Evolutionary conservation across 2,329 filamentous ascomycete species (phyloP), one percentile per base, ranked within the genome.

Genomic region (Pyrenophora graminea): DNA sequence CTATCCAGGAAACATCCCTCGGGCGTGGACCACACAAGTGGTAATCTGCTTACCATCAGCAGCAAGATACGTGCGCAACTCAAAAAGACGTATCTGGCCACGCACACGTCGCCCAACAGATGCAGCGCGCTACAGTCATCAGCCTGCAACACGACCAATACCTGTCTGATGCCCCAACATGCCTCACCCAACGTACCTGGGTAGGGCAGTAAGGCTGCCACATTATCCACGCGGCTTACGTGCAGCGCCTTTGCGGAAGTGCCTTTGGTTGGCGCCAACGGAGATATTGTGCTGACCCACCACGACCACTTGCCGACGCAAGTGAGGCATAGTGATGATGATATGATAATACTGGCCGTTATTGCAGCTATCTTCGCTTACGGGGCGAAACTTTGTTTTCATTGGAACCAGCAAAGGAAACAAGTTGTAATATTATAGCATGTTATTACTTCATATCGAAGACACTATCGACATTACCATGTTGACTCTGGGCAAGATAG

Each of bases 141-240:
- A 30, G 27, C 9, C 27, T 30, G 27, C 27, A 30, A 30, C 27
- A 13, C 43, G 3, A 4, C 13, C 30, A 43, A 21, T 21, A 13
- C 37, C 23, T 10, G 13, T 30, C 43, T 38, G 37, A 40, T 45
- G 15, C 12, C 15, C 13, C 34, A 32, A 32, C 18, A 33, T 27
- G 30, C 19, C 33, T 44, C 45, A 25, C 21, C 30, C 34, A 33
- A 32, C 31, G 31, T 40, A 30, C 30, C 40, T 8, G 32, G 17
- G 40, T 45, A 51, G 36, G 49, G 54, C 50, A 59, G 56, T 45
- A 49, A 51, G 41, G 53, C 47, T 43, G 27, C 40, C 25, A 25
- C n/a, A 31, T 30, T 30, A 12, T 30, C 36, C 41, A 43, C 49
- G 49, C 41, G 19, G 45, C 53, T 52, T 46, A 51, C 43, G 27